Evolutionary conservation across 225 moss, liverwort and hornwort genomes (phyloP), one percentile per base, ranked within the genome.

Genomic region (Anthoceros angustus): DNA sequence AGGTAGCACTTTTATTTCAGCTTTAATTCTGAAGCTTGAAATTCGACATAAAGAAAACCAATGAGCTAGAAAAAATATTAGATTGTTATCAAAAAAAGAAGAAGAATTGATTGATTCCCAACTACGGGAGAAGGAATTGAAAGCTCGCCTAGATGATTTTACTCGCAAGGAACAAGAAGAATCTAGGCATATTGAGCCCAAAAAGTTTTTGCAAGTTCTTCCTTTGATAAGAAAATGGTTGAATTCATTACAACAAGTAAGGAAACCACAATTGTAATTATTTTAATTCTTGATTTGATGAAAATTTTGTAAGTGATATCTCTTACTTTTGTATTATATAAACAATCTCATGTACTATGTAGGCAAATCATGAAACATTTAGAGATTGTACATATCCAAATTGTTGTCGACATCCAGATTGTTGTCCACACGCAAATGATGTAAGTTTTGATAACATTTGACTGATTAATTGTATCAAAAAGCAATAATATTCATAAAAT

Each of bases 401-500:
- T 16, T 50, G 49, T 11, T 50, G 49, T 16, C 15, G 49, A 50
- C 49, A 50, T 50, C 49, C 49, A 7, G 49, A 50, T 8, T 50
- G 49, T 50, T 50, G 49, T 50, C 49, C 49, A 50, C 49, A 50
- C 20, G 49, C 49, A 43, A 43, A 43, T 43, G 8, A 12, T 43
- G 43, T 43, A 12, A 43, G 12, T 43, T 43, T 43, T 12, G 8
- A 43, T 7, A 43, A 43, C 12, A 43, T 12, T 43, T 7, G 8
- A 43, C 8, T 43, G 12, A 43, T n/a, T n/a, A n/a, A n/a, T n/a
- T n/a, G n/a, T n/a, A n/a, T n/a, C n/a, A n/a, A n/a, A n/a, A n/a
- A n/a, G n/a, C n/a, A n/a, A n/a, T n/a, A n/a, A n/a, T n/a, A n/a
- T 50, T 50, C 49, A 50, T 50, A 7, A 50, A 50, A 50, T 50